Evolutionary conservation across 768 basidiomycete species (phyloP).

Genomic region (Rhodotorula kratochvilovae): DNA sequence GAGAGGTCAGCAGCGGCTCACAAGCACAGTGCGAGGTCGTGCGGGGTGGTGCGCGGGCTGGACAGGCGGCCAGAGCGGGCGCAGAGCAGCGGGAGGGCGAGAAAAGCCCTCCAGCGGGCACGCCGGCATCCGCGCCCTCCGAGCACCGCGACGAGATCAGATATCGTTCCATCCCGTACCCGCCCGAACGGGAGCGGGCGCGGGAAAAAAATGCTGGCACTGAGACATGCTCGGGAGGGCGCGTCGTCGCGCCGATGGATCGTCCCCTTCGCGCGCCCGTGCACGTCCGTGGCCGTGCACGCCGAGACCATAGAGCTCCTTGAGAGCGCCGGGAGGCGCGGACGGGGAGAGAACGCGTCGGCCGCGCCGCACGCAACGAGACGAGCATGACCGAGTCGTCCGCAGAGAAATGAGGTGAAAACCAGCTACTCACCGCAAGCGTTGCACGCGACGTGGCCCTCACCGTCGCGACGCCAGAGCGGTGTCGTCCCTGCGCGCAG

Average conservation of each 20-base stretch:
- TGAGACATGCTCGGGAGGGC: not conserved
- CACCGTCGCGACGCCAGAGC: conserved; percentile 52
- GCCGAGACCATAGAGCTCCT: not conserved
- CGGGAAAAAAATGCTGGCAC: not conserved
- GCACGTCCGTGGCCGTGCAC: too few species aligned
- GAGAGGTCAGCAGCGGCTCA: not conserved
- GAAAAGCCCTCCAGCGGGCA: too few species aligned
- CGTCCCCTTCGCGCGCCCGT: too few species aligned
- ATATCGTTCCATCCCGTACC: not conserved
- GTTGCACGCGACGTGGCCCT: conserved; percentile 53
- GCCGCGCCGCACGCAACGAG: too few species aligned
- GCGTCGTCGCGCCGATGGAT: too few species aligned
- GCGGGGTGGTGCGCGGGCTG: too few species aligned
- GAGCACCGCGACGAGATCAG: not conserved
- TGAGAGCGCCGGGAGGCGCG: too few species aligned
- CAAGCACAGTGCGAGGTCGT: not conserved
- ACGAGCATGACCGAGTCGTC: too few species aligned
- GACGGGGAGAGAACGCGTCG: too few species aligned
- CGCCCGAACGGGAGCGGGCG: not conserved
- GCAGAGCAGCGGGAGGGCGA: too few species aligned
- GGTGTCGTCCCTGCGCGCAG: conserved; percentile 48
- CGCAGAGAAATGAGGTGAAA: too few species aligned
- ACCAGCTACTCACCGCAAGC: conserved; percentile 50
- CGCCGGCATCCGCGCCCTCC: not conserved
- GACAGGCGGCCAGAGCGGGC: too few species aligned